Evolutionary conservation across 1,284 basidiomycete species (phyloP).

Genomic region (Megacollybia platyphylla): DNA sequence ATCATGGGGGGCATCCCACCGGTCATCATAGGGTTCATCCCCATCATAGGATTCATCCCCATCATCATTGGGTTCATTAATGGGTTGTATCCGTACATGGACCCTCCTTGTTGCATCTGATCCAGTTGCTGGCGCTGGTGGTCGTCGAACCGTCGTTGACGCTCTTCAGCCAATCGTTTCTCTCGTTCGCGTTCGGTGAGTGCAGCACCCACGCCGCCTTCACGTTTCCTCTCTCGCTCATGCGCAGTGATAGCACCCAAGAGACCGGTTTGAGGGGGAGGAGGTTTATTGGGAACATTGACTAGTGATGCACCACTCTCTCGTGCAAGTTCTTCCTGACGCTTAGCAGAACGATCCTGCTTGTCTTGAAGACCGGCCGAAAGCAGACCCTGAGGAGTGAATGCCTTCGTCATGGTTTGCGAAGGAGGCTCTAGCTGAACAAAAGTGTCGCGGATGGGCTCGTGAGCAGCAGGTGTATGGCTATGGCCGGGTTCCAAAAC

Average conservation of each 20-base stretch:
- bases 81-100: slow-evolving; percentile 49
- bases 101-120: slow-evolving; percentile 67
- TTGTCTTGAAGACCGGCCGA: slow-evolving; percentile 94
- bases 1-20: slow-evolving; percentile 19
- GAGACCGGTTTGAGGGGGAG: slow-evolving; percentile 89
- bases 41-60: slow-evolving; percentile 43
- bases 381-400: slow-evolving; percentile 87
- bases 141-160: slow-evolving; percentile 86
- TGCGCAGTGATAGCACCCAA: slow-evolving; percentile 93
- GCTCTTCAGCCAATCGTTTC: slow-evolving; percentile 78
- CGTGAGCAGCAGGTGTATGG: slow-evolving; percentile 23
- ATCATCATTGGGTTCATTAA: slow-evolving; percentile 44
- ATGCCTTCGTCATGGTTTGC: slow-evolving; percentile 80
- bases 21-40: slow-evolving; percentile 28
- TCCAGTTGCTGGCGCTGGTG: slow-evolving; percentile 82
- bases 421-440: slow-evolving; percentile 69
- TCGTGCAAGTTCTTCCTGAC: slow-evolving; percentile 86
- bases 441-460: slow-evolving; percentile 53
- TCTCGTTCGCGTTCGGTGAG: slow-evolving; percentile 93
- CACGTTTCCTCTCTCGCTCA: slow-evolving; percentile 87
- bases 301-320: slow-evolving; percentile 84
- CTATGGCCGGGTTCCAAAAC: slow-evolving; percentile 64
- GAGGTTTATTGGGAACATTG: slow-evolving; percentile 89
- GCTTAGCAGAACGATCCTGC: slow-evolving; percentile 88
- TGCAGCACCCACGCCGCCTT: slow-evolving; percentile 88